phyloP scores from a whole-genome alignment of 495 filamentous ascomycete genomes.

The Parachaetomium inaequale region DNA sequence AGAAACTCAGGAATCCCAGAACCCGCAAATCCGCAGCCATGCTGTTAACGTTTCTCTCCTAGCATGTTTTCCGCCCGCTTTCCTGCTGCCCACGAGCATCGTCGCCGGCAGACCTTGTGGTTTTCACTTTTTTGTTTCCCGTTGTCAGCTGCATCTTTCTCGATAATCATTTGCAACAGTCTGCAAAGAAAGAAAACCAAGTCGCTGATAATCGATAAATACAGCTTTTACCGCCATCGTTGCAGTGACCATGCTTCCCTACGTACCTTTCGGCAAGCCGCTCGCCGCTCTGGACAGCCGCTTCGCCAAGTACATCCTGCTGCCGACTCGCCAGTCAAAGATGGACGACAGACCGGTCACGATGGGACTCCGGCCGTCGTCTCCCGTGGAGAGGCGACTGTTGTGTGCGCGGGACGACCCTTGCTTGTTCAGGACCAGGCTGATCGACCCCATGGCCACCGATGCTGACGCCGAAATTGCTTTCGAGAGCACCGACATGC shows the following conservation, averaged over 20 bases:
- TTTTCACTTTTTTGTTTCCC: background rate
- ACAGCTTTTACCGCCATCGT: conserved; percentile 7
- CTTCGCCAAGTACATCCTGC: conserved; percentile 1
- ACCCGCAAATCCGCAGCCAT: background rate
- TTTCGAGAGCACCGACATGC: conserved; percentile 1
- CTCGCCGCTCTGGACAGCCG: background rate
- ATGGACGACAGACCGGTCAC: background rate
- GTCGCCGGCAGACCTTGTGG: background rate
- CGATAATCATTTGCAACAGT: background rate
- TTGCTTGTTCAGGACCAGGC: conserved; percentile 18
- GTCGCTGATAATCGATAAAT: background rate
- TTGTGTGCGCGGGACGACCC: conserved; percentile 13
- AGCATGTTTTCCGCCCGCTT: background rate
- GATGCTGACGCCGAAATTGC: conserved; percentile 4
- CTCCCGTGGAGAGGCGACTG: background rate
- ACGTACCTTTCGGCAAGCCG: conserved; percentile 5
- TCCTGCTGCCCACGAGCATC: background rate
- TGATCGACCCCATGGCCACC: conserved; percentile 9
- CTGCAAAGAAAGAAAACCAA: background rate
- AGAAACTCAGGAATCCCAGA: background rate
- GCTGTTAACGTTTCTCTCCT: background rate
- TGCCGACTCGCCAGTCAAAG: background rate
- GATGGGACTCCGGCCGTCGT: background rate
- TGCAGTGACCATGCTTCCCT: conserved; percentile 9
- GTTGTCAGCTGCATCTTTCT: background rate